Evolutionary conservation across 1,284 basidiomycete species (phyloP).

Genomic region (Taiwanofungus camphoratus): DNA sequence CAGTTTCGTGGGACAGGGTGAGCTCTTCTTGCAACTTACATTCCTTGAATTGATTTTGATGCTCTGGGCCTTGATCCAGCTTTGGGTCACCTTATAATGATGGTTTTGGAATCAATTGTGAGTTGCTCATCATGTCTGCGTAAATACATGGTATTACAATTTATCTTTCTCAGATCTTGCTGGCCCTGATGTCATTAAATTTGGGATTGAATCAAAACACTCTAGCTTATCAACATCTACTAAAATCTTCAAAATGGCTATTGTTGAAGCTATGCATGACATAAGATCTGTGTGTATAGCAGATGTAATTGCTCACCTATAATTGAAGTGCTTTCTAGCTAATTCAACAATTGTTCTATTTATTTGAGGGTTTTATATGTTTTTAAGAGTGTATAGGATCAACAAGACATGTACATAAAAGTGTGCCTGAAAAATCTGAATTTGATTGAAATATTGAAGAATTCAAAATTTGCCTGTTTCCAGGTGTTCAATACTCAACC

Average conservation of each 20-base stretch:
- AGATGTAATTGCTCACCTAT: slow-evolving; percentile 7
- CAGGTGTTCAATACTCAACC: slow-evolving; percentile 37
- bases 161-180: slow-evolving; percentile 61
- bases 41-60: neutral
- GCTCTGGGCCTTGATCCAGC: slow-evolving; percentile 27
- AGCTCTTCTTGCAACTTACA: slow-evolving; percentile 24
- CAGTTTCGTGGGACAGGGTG: slow-evolving; percentile 89
- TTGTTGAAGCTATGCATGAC: slow-evolving; percentile 68
- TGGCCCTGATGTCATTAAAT: slow-evolving; percentile 79
- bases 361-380: no score
- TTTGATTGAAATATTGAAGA: no score
- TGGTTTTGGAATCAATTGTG: slow-evolving; percentile 92
- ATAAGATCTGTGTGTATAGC: slow-evolving; percentile 54
- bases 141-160: neutral
- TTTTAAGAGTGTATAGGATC: no score
- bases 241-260: slow-evolving; percentile 56
- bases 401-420: no score
- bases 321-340: no score
- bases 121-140: slow-evolving; percentile 27
- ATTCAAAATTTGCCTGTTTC: slow-evolving; percentile 30
- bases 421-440: no score
- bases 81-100: slow-evolving; percentile 78
- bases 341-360: no score
- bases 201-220: slow-evolving; percentile 91
- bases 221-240: slow-evolving; percentile 73